Evolutionary conservation across 2,329 filamentous ascomycete genomes (phyloP).

Genomic region (Paraphaeosphaeria sporulosa): DNA sequence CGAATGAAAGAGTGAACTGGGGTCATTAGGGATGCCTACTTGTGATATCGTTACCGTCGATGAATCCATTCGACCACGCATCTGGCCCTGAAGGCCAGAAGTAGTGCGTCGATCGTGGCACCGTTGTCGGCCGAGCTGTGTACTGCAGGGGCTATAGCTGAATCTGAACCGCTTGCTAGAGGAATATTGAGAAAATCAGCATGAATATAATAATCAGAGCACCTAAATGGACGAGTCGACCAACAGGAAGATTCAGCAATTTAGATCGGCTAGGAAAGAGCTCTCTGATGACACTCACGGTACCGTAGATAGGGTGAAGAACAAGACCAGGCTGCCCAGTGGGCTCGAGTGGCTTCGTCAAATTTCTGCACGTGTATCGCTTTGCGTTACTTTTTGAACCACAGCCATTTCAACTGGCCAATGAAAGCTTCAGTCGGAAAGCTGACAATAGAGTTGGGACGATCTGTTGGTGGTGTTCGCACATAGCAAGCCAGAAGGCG

Average conservation of each 20-base stretch:
- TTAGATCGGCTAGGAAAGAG: not conserved
- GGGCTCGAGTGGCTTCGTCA: constrained; percentile 4
- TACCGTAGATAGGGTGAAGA: not conserved
- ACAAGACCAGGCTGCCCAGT: not conserved
- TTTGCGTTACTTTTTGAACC: not conserved
- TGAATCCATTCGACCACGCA: not conserved
- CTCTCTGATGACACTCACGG: not conserved
- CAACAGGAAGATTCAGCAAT: not conserved
- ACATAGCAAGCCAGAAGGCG: not conserved
- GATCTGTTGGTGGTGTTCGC: no score
- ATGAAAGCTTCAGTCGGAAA: constrained; percentile 3
- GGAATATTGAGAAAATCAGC: not conserved
- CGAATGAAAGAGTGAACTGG: not conserved
- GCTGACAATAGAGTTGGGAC: not conserved
- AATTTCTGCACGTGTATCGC: not conserved
- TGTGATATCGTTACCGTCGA: not conserved
- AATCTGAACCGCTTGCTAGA: constrained; percentile 4
- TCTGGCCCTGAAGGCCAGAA: not conserved
- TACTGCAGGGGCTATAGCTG: not conserved
- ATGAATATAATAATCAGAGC: not conserved
- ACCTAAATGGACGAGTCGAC: constrained; percentile 1
- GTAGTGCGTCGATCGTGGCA: not conserved
- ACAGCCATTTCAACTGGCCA: constrained; percentile 16
- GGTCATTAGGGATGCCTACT: not conserved
- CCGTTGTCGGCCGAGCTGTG: not conserved